Base-by-base conservation (phyloP, 768 basidiomycete species). In the Steccherinum ochraceum region DNA sequence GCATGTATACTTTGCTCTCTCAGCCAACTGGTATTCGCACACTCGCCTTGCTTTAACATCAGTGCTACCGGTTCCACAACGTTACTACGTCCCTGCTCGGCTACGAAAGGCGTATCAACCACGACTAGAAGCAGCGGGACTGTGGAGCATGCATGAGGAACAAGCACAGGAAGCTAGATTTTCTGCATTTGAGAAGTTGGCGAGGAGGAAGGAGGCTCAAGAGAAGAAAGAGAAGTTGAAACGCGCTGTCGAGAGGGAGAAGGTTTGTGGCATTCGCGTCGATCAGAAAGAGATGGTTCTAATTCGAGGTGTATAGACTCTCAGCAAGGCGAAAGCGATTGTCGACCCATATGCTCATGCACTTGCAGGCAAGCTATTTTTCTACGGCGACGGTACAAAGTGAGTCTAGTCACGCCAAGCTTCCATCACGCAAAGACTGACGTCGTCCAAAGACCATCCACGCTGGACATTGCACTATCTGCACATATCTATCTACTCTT, bases 61-160 rank as follows among this genome's bases (percentile, higher is more conserved):
- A 4, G 64, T 81, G 56, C 79, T 86, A 49, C 75, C 80, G 12
- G 49, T 84, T 2, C 89, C 87, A 1, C 85, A 86, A 58, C 75
- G 80, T 7, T 91, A 88, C 61, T 92, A 85, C 59, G 78, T 87
- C 5, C 83, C 88, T 0, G 60, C 64, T 4, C 77, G 87, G 16
- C 74, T 90, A 25, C 77, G 86, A 35, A 70, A 75, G 23, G 62
- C 72, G 16, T 78, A 83, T 56, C 73, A 66, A 48, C 69, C 76
- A 12, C 77, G 85, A 12, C 67, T 92, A 27, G 78, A 85, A 61
- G 74, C 74, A 5, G 75, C 75, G 23, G 85, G 81, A 10, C 61
- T 90, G 20, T 89, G 88, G 87, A 70, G 65, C 56, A 53, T 69
- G 40, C 68, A 74, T 30, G 72, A 74, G 52, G 67, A 74, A 25